These are phyloP conservation scores for Neonectria ditissima DNA, from an alignment of 2,329 filamentous ascomycete species.

Conservation along the genomic window DNA sequence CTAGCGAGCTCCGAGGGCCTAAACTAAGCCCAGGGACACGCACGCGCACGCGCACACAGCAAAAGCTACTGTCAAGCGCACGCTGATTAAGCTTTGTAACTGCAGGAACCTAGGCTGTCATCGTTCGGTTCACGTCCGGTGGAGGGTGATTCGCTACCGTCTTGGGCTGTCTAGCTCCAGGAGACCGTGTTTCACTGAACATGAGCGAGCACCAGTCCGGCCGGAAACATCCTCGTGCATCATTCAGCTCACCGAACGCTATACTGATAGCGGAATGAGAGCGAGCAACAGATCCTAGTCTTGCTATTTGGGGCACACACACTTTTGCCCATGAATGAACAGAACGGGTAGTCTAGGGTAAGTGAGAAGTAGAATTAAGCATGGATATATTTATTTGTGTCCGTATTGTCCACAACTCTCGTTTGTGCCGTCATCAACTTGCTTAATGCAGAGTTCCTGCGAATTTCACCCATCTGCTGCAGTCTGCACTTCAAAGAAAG, in stretches of 20 bases:
- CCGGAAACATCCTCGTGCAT: not conserved
- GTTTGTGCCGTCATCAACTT: slow-evolving; percentile 5
- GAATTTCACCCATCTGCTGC: not conserved
- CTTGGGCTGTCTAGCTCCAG: not conserved
- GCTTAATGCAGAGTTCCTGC: slow-evolving; percentile 8
- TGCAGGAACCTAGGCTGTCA: slow-evolving; percentile 19
- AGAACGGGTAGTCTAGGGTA: no score
- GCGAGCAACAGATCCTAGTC: no score
- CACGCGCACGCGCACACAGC: slow-evolving; percentile 21
- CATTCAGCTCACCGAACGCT: not conserved
- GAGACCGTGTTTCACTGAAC: not conserved
- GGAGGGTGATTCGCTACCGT: slow-evolving; percentile 4
- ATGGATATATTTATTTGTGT: no score
- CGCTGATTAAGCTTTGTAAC: slow-evolving; percentile 19
- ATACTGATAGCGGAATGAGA: not conserved
- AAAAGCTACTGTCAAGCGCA: not conserved
- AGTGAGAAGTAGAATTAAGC: no score
- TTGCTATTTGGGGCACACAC: no score
- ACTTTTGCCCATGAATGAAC: no score
- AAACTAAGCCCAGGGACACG: slow-evolving; percentile 24
- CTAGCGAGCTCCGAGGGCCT: not conserved
- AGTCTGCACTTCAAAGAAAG: slow-evolving; percentile 10
- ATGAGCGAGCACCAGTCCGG: not conserved
- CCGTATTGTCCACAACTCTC: no score
- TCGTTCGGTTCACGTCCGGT: slow-evolving; percentile 16